A percentile compares a stretch with the other conserved stretches of the same genome.
Conservation (phyloP, 306 rosid genomes). For the Malus sylvestris region DNA sequence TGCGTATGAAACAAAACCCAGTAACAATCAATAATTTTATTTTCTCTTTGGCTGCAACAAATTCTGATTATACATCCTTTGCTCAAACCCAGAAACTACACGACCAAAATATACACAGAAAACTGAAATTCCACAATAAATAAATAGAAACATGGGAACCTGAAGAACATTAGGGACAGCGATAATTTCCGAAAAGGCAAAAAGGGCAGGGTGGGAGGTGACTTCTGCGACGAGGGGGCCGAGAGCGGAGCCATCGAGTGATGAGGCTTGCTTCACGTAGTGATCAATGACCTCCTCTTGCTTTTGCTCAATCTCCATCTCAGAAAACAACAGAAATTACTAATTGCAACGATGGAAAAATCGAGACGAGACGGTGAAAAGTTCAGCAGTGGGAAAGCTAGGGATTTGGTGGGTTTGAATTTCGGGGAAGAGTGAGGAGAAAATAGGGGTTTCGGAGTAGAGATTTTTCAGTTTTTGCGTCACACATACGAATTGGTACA, state of each 20-base stretch:
- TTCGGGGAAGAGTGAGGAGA: neutral
- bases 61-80: neutral
- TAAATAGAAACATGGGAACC: slow-evolving; percentile 28
- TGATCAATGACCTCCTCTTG: slow-evolving; percentile 78
- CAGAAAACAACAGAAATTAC: neutral
- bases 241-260: slow-evolving; percentile 45
- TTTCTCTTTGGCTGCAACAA: neutral
- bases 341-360: neutral
- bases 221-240: slow-evolving; percentile 51
- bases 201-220: slow-evolving; percentile 81
- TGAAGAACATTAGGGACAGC: slow-evolving; percentile 55
- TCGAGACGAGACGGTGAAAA: neutral
- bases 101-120: neutral
- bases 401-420: slow-evolving; percentile 5
- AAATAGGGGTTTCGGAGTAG: too few relatives aligned
- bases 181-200: slow-evolving; percentile 88
- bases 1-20: neutral
- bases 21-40: neutral
- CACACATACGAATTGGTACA: too few relatives aligned
- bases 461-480: too few relatives aligned
- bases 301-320: slow-evolving; percentile 80
- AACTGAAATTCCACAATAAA: neutral
- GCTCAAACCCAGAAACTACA: neutral
- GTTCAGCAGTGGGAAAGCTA: neutral
- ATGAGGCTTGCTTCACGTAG: slow-evolving; percentile 64